Evolutionary conservation across 2,329 filamentous ascomycete species (phyloP).

Genomic region (Colletotrichum phormii): DNA sequence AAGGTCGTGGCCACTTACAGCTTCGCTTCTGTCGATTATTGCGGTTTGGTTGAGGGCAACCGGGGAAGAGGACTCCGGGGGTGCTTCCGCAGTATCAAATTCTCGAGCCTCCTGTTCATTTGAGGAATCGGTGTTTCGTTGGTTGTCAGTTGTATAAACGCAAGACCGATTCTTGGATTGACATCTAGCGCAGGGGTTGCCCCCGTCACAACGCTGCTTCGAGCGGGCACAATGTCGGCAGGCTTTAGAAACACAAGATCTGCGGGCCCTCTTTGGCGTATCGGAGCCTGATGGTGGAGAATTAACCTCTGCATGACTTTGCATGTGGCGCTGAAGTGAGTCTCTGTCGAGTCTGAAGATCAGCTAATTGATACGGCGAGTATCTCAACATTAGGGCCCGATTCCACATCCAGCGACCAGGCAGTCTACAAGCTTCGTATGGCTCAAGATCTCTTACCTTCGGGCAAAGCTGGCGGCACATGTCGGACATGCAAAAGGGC

Average conservation of each 20-base stretch:
- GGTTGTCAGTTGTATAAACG: not conserved
- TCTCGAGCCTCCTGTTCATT: not conserved
- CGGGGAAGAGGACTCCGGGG: too few species aligned
- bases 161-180: not conserved
- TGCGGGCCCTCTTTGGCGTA: not conserved
- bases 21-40: too few species aligned
- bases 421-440: too few species aligned
- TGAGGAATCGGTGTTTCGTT: not conserved
- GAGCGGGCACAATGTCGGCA: not conserved
- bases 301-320: not conserved
- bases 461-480: not conserved
- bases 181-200: not conserved
- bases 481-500: constrained; percentile 4
- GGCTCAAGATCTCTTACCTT: not conserved
- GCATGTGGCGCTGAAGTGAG: not conserved
- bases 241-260: not conserved
- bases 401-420: too few species aligned
- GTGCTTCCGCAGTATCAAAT: too few species aligned
- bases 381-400: too few species aligned
- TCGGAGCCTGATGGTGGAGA: not conserved
- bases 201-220: not conserved
- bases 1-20: too few species aligned
- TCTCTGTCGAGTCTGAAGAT: not conserved
- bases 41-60: too few species aligned
- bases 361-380: not conserved